Evolutionary conservation across 306 rosid species (phyloP).

Genomic region (Neltuma alba): DNA sequence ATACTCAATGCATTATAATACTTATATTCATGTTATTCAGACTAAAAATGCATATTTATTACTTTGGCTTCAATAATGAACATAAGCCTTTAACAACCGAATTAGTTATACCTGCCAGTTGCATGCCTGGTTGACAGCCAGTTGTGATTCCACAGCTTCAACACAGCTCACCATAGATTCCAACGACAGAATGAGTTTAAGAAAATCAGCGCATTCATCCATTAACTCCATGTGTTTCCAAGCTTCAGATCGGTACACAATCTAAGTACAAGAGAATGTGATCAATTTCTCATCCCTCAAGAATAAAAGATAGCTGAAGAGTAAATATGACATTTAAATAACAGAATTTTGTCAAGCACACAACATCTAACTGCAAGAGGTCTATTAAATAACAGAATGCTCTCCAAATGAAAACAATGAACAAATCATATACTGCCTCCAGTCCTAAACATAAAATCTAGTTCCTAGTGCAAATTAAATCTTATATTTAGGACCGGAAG

Average conservation of each 20-base stretch:
- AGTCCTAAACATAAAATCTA: too few species aligned
- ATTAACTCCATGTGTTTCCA: constrained; percentile 69
- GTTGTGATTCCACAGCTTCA: constrained; percentile 50
- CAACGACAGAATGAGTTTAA: constrained; percentile 45
- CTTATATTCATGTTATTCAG: not conserved
- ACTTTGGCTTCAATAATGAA: constrained; percentile 7
- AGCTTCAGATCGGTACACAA: constrained; percentile 75
- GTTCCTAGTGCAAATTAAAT: too few species aligned
- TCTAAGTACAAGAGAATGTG: constrained; percentile 44
- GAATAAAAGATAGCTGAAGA: constrained; percentile 2
- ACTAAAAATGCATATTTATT: not conserved
- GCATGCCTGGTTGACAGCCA: constrained; percentile 46
- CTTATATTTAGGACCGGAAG: too few species aligned
- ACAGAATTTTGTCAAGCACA: not conserved
- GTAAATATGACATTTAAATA: not conserved
- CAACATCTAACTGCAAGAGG: not conserved
- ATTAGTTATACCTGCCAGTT: constrained; percentile 74
- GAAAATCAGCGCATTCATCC: constrained; percentile 69
- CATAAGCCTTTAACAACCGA: not conserved
- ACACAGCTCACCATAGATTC: constrained; percentile 47
- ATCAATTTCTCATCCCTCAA: constrained; percentile 18
- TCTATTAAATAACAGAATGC: not conserved
- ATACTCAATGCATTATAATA: not conserved
- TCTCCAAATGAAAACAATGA: not conserved
- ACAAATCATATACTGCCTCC: not conserved